A percentile compares a stretch with the other conserved stretches of the same genome.
These are phyloP conservation scores for Firmiana major DNA, from an alignment of 345 rosid species.

Conservation along the genomic window DNA sequence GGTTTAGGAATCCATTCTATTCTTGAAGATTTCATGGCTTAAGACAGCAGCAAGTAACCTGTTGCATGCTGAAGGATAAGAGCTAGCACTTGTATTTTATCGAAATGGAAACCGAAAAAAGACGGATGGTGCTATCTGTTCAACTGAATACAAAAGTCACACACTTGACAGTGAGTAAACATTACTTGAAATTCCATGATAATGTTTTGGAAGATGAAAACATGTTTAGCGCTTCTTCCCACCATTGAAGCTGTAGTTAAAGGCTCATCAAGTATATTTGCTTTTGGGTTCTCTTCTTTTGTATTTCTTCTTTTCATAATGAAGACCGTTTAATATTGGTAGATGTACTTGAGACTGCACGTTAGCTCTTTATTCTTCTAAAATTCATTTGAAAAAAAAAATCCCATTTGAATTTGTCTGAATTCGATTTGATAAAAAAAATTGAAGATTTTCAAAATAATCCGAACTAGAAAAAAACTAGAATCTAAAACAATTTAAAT, in stretches of 20 bases:
- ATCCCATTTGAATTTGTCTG: no score
- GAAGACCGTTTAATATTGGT: no score
- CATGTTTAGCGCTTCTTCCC: neutral
- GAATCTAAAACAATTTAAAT: no score
- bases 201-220: neutral
- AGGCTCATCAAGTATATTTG: neutral
- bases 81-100: neutral
- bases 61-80: neutral
- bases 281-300: neutral
- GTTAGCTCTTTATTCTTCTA: no score
- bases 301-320: neutral
- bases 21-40: neutral
- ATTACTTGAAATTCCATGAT: neutral
- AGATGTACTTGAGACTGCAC: no score
- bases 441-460: no score
- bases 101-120: neutral
- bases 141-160: neutral
- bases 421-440: no score
- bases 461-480: no score
- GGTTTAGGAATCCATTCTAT: neutral
- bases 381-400: no score
- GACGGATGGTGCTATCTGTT: neutral
- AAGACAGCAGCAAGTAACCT: neutral
- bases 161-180: neutral
- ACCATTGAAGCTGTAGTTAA: neutral